phyloP scores from a whole-genome alignment of 2,329 filamentous ascomycete genomes.

The Coniella lustricola region DNA sequence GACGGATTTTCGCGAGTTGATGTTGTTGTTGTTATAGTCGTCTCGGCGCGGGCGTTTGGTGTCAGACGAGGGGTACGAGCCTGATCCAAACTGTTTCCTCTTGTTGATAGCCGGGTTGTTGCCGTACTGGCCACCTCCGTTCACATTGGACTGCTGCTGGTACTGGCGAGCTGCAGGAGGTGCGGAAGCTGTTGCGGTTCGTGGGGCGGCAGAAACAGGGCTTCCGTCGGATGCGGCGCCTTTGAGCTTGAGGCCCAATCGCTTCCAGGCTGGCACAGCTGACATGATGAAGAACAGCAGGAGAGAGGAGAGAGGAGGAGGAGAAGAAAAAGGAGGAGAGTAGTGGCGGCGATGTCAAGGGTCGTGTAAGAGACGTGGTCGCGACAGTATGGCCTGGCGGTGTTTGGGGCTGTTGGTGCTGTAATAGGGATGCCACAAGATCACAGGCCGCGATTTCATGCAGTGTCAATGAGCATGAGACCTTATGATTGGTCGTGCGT shows the following conservation, averaged over 20 bases:
- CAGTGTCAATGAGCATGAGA: slow-evolving; percentile 7
- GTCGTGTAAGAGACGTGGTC: slow-evolving; percentile 13
- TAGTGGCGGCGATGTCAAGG: slow-evolving; percentile 9
- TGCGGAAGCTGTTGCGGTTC: slow-evolving; percentile 14
- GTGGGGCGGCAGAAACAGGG: slow-evolving; percentile 22
- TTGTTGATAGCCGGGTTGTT: slow-evolving; percentile 34
- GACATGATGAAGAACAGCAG: slow-evolving; percentile 37
- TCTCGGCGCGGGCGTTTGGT: slow-evolving; percentile 30
- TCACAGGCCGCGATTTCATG: slow-evolving; percentile 4
- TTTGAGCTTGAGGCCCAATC: slow-evolving; percentile 58
- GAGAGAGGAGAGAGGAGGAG: slow-evolving; percentile 17
- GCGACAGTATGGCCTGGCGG: slow-evolving; percentile 11
- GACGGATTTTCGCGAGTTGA: slow-evolving; percentile 36
- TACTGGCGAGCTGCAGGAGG: slow-evolving; percentile 18
- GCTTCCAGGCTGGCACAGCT: slow-evolving; percentile 52
- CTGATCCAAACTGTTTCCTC: slow-evolving; percentile 41
- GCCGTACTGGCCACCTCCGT: slow-evolving; percentile 18
- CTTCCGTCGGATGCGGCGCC: slow-evolving; percentile 30
- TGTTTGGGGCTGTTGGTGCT: not conserved
- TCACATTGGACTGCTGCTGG: slow-evolving; percentile 22
- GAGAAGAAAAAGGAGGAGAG: slow-evolving; percentile 16
- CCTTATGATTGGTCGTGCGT: slow-evolving; percentile 13
- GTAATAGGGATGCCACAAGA: slow-evolving; percentile 1
- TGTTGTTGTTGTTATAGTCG: slow-evolving; percentile 18
- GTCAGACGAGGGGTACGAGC: slow-evolving; percentile 18